Conservation (phyloP, 2,329 filamentous ascomycete species). For the Botrytis paeoniae region DNA sequence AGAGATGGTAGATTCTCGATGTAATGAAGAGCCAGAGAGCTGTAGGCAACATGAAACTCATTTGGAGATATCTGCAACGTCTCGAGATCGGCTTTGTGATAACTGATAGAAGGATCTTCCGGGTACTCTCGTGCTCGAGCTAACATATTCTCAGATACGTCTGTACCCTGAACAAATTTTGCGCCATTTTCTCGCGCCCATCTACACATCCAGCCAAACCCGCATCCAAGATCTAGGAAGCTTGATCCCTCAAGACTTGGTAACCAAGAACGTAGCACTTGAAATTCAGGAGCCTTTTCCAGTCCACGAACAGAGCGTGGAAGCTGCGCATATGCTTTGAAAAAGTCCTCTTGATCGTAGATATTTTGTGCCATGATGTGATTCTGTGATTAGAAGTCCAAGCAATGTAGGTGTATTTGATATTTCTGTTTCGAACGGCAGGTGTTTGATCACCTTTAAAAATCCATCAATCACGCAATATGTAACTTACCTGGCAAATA, state of each 20-base stretch:
- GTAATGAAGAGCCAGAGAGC: neutral
- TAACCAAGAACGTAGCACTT: neutral
- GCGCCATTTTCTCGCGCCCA: neutral
- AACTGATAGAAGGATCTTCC: neutral
- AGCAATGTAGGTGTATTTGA: neutral
- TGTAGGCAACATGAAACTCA: neutral
- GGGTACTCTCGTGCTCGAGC: conserved; percentile 1
- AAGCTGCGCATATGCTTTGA: neutral
- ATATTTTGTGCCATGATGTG: conserved; percentile 1
- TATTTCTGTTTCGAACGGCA: neutral
- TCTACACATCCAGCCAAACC: neutral
- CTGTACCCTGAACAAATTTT: neutral
- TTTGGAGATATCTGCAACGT: neutral
- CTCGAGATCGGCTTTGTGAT: neutral
- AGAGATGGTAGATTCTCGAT: neutral
- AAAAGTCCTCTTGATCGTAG: neutral
- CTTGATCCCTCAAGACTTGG: neutral
- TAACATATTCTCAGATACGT: conserved; percentile 3
- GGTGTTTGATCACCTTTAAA: neutral
- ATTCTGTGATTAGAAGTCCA: neutral
- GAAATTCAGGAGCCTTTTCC: neutral
- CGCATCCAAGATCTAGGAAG: conserved; percentile 1
- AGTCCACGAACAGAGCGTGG: neutral
- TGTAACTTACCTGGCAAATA: neutral
- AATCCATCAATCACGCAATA: neutral